Evolutionary conservation across 2,329 filamentous ascomycete species (phyloP), one percentile per base, ranked within the genome.

Genomic region (Leptographium radiaticola): DNA sequence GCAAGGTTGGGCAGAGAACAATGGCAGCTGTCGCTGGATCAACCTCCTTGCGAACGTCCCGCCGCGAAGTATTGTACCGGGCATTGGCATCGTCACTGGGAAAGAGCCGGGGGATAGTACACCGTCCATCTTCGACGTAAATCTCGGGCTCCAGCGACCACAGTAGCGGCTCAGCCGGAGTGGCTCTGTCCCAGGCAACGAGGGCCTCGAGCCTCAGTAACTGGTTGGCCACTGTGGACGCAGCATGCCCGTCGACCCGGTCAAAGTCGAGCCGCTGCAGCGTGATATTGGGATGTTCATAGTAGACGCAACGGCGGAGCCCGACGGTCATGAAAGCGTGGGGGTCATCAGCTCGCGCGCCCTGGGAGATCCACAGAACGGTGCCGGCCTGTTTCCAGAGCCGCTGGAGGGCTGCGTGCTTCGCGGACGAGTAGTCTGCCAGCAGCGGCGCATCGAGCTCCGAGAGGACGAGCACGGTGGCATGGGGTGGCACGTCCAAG

Each of bases 401-500:
- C 25, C 11, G 11, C 40, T 44, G 15, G 50, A 43, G 39, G 16
- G 43, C 25, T 45, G 47, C 7, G 25, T 7, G 15, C 13, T 6
- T n/a, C 13, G 2, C 44, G 34, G 10, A 55, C 63, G 30, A 63
- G 40, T 30, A 54, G 46, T 52, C 62, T 48, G 52, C 30, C 1
- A 66, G 62, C 13, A 63, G 38, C 18, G 60, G 59, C 30, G 54
- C 49, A 51, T 64, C 64, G 10, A 66, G 58, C 9, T 66, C 63
- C 6, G 55, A 36, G n/a, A 64, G 48, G 50, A 9, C 7, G 25
- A 47, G 30, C 45, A 47, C 45, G 30, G 16, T 43, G 40, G 15
- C 6, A 16, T 16, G 15, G 40, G 4, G 5, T 6, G 10, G 4
- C 16, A 43, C 43, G 6, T 5, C 43, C n/a, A n/a, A 12, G 5